These are phyloP conservation scores for Acanthamoeba lenticulata DNA, from an alignment of 208 protist species.

Conservation along the genomic window DNA sequence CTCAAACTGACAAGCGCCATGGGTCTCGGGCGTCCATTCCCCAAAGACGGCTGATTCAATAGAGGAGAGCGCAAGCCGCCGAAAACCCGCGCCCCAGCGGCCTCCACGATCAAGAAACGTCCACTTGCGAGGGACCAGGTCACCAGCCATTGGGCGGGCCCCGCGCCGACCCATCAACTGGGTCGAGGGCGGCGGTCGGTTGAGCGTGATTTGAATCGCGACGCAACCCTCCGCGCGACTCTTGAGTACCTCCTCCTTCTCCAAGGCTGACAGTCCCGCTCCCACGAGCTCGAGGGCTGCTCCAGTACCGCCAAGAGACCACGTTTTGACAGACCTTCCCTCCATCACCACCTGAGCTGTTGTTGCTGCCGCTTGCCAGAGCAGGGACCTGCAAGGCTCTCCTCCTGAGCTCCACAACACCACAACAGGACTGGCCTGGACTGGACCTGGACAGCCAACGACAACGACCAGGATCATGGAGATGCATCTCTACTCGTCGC, in stretches of 20 bases:
- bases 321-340: too few species aligned
- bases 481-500: conserved; percentile 45
- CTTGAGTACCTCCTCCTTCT: not conserved
- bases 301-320: too few species aligned
- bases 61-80: not conserved
- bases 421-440: too few species aligned
- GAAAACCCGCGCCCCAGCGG: not conserved
- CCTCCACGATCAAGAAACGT: conserved; percentile 14
- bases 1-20: not conserved
- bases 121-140: not conserved
- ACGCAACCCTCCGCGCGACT: not conserved
- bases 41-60: not conserved
- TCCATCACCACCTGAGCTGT: too few species aligned
- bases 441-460: not conserved
- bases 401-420: too few species aligned
- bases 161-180: not conserved
- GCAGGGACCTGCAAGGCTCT: not conserved
- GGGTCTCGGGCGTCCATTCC: not conserved
- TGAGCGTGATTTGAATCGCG: not conserved
- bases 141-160: not conserved
- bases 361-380: too few species aligned
- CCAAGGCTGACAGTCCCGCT: not conserved
- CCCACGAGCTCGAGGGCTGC: too few species aligned
- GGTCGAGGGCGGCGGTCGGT: too few species aligned
- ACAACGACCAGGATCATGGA: not conserved